Evolutionary conservation across 371 early-diverging fungal genomes (phyloP).

Genomic region (Mucor piriformis): DNA sequence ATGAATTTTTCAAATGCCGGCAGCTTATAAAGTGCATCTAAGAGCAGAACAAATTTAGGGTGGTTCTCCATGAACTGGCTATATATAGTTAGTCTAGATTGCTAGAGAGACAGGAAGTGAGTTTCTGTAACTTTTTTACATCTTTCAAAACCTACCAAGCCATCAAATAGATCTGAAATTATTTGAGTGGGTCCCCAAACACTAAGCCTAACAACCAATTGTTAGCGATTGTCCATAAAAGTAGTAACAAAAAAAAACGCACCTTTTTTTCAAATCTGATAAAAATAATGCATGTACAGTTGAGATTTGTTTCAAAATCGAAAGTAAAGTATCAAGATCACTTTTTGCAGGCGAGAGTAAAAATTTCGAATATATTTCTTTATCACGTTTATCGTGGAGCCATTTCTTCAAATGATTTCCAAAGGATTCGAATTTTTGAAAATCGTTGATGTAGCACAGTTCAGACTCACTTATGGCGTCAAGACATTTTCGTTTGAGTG

Average conservation of each 20-base stretch:
- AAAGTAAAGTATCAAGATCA: background rate
- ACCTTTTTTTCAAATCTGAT: conserved; percentile 23
- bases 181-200: conserved; percentile 47
- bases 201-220: conserved; percentile 16
- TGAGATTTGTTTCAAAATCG: background rate
- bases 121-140: background rate
- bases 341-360: background rate
- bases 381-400: background rate
- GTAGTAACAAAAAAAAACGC: background rate
- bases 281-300: conserved; percentile 9
- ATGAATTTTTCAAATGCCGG: conserved; percentile 30
- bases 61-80: conserved; percentile 22
- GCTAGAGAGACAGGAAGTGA: background rate
- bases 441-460: background rate
- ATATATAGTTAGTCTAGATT: conserved; percentile 13
- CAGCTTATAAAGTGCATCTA: conserved; percentile 26
- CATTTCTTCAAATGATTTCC: background rate
- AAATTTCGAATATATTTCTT: background rate
- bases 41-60: conserved; percentile 17
- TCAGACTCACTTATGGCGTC: background rate
- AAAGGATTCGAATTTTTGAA: background rate
- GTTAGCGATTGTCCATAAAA: background rate
- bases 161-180: conserved; percentile 33
- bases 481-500: background rate
- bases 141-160: conserved; percentile 26